Evolutionary conservation across 352 stramenopile species (phyloP), one percentile per base, ranked within the genome.

Genomic region (Stramenopiles sp.): DNA sequence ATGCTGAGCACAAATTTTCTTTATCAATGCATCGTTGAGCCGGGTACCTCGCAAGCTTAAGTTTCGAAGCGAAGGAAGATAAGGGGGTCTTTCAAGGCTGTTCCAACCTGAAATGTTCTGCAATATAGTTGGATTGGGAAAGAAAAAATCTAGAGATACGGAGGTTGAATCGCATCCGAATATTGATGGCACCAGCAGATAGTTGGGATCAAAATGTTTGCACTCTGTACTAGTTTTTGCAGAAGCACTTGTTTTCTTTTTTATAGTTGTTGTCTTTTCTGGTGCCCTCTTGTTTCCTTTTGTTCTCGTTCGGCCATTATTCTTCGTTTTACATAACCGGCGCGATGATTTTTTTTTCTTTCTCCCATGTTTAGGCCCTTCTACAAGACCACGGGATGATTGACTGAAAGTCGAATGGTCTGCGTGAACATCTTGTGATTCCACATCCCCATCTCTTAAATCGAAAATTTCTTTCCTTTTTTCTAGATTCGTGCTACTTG

Each of bases 81-180:
- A 78, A 14, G 71, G 71, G 4, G 71, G 71, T 14, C 71, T 4
- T 55, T 55, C 4, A 14, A 78, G 8, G 8, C 14, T 33, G 8
- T 14, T 14, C 71, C 71, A 78, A 14, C 4, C 1, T 14, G 1
- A 14, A 55, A 55, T 55, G 14, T 14, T 55, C 4, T 78, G 1
- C 14, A 78, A 33, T 14, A 78, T 78, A 78, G 4, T 78, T 78
- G 4, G 71, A 33, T 33, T 4, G 4, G 71, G 71, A 33, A 78
- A 78, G 14, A 78, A 78, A 78, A 78, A 78, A 33, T 78, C 31
- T 33, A 78, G 22, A 14, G 71, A 31, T 33, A 78, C 71, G 8
- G 4, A 14, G 4, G 71, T 14, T 78, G 71, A 31, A 78, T 78
- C 31, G 22, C 71, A 78, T 33, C 71, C 71, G 14, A 78, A 78